Evolutionary conservation across 2,329 filamentous ascomycete species (phyloP).

Genomic region (Corinectria fuckeliana): DNA sequence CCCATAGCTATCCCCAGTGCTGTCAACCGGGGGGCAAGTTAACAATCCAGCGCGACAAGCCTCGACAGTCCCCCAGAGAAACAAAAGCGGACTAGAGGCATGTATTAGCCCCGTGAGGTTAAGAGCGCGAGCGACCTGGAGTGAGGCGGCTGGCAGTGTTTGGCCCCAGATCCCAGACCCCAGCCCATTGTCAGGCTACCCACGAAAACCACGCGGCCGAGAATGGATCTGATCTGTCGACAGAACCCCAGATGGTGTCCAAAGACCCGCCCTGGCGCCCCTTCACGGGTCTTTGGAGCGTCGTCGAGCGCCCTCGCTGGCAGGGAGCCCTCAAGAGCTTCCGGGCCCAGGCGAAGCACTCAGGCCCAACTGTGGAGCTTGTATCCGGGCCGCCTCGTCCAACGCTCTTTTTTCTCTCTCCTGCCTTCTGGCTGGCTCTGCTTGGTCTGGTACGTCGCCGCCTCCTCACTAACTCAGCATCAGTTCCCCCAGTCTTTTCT

Average conservation of each 20-base stretch:
- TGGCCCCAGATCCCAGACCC: slow-evolving; percentile 28
- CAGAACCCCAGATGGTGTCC: slow-evolving; percentile 36
- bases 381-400: slow-evolving; percentile 26
- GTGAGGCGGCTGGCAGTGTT: slow-evolving; percentile 34
- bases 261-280: slow-evolving; percentile 27
- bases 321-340: slow-evolving; percentile 34
- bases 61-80: slow-evolving; percentile 10
- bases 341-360: slow-evolving; percentile 41
- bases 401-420: slow-evolving; percentile 28
- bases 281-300: slow-evolving; percentile 20
- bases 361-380: slow-evolving; percentile 47
- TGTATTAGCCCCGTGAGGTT: slow-evolving; percentile 11
- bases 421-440: slow-evolving; percentile 24
- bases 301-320: slow-evolving; percentile 28
- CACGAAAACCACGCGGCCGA: slow-evolving; percentile 36
- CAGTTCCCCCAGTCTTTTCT: slow-evolving; percentile 17
- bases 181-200: slow-evolving; percentile 32
- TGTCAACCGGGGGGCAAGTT: slow-evolving; percentile 9
- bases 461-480: slow-evolving; percentile 16
- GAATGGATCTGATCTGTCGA: slow-evolving; percentile 42
- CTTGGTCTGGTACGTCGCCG: slow-evolving; percentile 2
- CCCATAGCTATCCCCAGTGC: not conserved
- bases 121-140: slow-evolving; percentile 19
- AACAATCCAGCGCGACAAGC: slow-evolving; percentile 9
- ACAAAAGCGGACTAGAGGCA: slow-evolving; percentile 4